These are phyloP conservation scores for Schwanniomyces occidentalis DNA, from an alignment of 805 yeast species.

Conservation along the genomic window DNA sequence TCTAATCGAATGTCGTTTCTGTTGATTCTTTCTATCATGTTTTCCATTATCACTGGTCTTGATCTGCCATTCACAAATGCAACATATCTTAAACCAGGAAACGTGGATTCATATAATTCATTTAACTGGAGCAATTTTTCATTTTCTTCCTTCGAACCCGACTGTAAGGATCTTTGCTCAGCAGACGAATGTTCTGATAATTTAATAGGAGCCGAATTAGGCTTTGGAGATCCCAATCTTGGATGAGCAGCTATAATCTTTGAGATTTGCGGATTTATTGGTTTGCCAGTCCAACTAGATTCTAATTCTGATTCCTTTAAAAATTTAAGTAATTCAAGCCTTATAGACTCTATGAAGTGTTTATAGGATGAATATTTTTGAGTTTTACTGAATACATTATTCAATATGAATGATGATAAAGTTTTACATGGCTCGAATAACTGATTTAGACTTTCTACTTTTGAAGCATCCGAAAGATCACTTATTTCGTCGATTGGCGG, in stretches of 20 bases:
- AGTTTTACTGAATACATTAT: constrained; percentile 23
- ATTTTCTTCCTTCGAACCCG: constrained; percentile 50
- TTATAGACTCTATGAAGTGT: constrained; percentile 46
- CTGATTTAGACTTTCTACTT: constrained; percentile 47
- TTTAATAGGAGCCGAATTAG: constrained; percentile 30
- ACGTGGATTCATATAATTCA: constrained; percentile 56
- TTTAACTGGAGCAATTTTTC: constrained; percentile 54
- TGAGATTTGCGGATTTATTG: constrained; percentile 27
- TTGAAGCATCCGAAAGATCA: constrained; percentile 20
- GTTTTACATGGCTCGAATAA: constrained; percentile 68
- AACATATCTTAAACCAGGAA: constrained; percentile 76
- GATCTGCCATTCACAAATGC: constrained; percentile 86
- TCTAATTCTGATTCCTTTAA: constrained; percentile 24
- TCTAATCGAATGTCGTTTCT: constrained; percentile 58
- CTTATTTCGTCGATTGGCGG: constrained; percentile 30
- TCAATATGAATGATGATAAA: constrained; percentile 30
- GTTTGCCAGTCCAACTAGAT: constrained; percentile 16
- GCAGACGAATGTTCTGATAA: constrained; percentile 64
- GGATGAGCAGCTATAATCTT: constrained; percentile 90
- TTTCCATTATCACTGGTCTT: constrained; percentile 60
- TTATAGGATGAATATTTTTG: constrained; percentile 18
- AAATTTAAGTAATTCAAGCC: constrained; percentile 37
- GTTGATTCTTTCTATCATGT: constrained; percentile 60
- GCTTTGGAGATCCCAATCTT: constrained; percentile 67
- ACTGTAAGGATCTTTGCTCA: constrained; percentile 69